A percentile compares a stretch with the other conserved stretches of the same genome.
phyloP scores from a whole-genome alignment of 371 early-diverging fungal genomes.

The Syncephalastrum monosporum region DNA sequence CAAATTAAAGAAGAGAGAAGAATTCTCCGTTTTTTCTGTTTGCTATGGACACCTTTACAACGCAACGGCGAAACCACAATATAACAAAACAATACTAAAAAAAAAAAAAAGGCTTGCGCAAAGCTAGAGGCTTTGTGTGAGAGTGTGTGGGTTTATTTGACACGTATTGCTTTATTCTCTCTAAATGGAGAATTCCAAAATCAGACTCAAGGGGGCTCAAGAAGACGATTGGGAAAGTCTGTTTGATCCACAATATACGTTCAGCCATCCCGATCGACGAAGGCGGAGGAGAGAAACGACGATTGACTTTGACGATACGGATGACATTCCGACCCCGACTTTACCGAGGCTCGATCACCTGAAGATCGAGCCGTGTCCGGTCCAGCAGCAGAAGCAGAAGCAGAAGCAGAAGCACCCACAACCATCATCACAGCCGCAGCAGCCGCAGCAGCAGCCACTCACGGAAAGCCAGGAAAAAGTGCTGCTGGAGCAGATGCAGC shows the following conservation, averaged over 20 bases:
- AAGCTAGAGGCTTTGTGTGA: too few relatives aligned
- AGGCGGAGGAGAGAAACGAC: not conserved
- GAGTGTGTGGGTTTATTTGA: too few relatives aligned
- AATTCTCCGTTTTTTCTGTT: too few relatives aligned
- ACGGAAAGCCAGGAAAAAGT: not conserved
- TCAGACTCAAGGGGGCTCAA: too few relatives aligned
- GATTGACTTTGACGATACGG: not conserved
- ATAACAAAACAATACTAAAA: not conserved
- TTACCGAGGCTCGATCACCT: slow-evolving; percentile 8
- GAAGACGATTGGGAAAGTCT: slow-evolving; percentile 18
- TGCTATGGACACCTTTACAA: slow-evolving; percentile 7
- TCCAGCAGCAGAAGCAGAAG: too few relatives aligned
- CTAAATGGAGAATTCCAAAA: too few relatives aligned
- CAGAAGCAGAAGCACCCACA: too few relatives aligned
- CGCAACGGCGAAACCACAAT: slow-evolving; percentile 7
- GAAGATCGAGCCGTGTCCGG: slow-evolving; percentile 4
- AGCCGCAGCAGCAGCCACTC: not conserved
- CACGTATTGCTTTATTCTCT: too few relatives aligned
- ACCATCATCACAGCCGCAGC: not conserved
- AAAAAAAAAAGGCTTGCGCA: too few relatives aligned
- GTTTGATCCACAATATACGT: slow-evolving; percentile 18
- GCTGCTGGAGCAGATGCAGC: slow-evolving; percentile 6
- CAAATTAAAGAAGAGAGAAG: too few relatives aligned
- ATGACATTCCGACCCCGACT: slow-evolving; percentile 9
- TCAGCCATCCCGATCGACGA: not conserved